These are phyloP conservation scores for Artemisia argyi DNA, from an alignment of 129 eudicot species.

Conservation along the genomic window DNA sequence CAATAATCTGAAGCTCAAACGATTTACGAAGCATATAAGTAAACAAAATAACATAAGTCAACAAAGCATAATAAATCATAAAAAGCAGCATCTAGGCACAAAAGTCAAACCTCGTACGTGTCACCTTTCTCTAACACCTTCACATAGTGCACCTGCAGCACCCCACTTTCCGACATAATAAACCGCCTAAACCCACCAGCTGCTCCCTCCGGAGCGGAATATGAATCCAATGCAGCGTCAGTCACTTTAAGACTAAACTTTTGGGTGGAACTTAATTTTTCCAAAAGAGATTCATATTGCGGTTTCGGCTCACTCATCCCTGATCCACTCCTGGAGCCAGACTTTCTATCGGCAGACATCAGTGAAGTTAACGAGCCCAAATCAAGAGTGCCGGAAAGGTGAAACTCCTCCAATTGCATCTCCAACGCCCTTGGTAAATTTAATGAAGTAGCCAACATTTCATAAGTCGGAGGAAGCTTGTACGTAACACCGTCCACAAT, in stretches of 20 bases:
- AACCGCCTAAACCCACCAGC: slow-evolving; percentile 83
- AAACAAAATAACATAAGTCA: slow-evolving; percentile 9
- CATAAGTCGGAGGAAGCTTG: slow-evolving; percentile 86
- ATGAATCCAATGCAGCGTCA: slow-evolving; percentile 59
- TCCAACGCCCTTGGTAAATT: slow-evolving; percentile 79
- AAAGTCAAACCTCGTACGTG: slow-evolving; percentile 73
- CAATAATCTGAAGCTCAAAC: slow-evolving; percentile 68
- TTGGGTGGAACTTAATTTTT: slow-evolving; percentile 58
- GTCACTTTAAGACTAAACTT: slow-evolving; percentile 78
- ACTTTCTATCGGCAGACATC: slow-evolving; percentile 76
- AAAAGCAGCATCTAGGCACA: slow-evolving; percentile 5
- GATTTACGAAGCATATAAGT: slow-evolving; percentile 19
- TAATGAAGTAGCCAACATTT: slow-evolving; percentile 59
- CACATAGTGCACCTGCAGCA: slow-evolving; percentile 79
- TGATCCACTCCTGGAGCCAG: slow-evolving; percentile 49
- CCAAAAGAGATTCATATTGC: slow-evolving; percentile 83
- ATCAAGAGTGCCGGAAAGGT: slow-evolving; percentile 88
- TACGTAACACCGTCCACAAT: slow-evolving; percentile 84
- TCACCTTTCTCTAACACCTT: slow-evolving; percentile 99
- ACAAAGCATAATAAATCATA: slow-evolving; percentile 10
- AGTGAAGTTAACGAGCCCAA: slow-evolving; percentile 91
- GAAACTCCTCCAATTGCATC: slow-evolving; percentile 70
- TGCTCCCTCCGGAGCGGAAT: slow-evolving; percentile 89
- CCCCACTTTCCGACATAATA: slow-evolving; percentile 87
- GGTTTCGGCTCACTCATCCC: slow-evolving; percentile 78